Percentiles rank a stretch among this genome's conserved stretches.
phyloP scores from a whole-genome alignment of 2,329 filamentous ascomycete species.

The Aspergillus nomiae region DNA sequence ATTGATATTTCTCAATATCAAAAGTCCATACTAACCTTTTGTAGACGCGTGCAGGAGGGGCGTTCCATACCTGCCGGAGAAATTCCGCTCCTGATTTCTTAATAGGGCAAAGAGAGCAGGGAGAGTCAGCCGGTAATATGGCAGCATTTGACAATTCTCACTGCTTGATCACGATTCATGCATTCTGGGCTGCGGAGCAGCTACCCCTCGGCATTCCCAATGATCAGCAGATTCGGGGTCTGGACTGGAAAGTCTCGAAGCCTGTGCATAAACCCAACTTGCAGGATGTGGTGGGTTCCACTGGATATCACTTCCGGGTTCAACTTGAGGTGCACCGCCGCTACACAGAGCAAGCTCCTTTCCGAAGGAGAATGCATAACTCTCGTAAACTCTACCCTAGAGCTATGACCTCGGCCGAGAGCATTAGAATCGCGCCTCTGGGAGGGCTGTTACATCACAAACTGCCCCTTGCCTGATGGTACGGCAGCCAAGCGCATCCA shows the following conservation, averaged over 20 bases:
- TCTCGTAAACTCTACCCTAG: constrained; percentile 1
- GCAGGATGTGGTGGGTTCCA: neutral
- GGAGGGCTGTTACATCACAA: neutral
- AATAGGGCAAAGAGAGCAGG: constrained; percentile 10
- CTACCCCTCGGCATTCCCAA: constrained; percentile 20
- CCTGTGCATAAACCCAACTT: neutral
- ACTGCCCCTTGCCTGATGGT: neutral
- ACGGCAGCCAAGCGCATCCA: neutral
- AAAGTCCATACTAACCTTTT: constrained; percentile 14
- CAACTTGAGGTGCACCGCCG: neutral
- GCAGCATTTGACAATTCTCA: constrained; percentile 10
- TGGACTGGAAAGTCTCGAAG: neutral
- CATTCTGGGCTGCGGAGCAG: constrained; percentile 21
- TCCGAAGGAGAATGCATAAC: neutral
- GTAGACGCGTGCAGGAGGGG: constrained; percentile 10
- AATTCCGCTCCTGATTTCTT: constrained; percentile 12
- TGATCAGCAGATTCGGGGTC: constrained; percentile 8
- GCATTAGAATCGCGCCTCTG: neutral
- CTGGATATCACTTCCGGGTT: neutral
- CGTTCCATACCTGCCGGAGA: constrained; percentile 24
- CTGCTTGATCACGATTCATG: constrained; percentile 14
- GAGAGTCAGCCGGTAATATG: constrained; percentile 21
- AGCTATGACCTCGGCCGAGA: constrained; percentile 2
- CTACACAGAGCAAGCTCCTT: neutral
- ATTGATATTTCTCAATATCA: neutral